Evolutionary conservation across 371 early-diverging fungal species (phyloP), one percentile per base, ranked within the genome.

Genomic region (Dichotomocladium elegans): DNA sequence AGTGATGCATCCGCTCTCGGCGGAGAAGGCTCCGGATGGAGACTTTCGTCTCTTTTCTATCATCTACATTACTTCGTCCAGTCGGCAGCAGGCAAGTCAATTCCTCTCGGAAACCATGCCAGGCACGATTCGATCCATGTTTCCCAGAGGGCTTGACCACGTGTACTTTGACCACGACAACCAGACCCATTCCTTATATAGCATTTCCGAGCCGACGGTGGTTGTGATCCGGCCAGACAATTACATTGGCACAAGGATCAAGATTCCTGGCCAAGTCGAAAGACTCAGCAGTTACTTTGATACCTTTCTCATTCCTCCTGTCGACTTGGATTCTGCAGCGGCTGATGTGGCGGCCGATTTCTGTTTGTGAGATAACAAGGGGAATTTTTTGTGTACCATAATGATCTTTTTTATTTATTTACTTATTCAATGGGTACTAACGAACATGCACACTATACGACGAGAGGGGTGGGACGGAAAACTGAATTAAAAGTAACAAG

Each of bases 131-230:
- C 68, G 61, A 27, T 52, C 60, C 12, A 53, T 57, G 0, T 72
- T 65, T 50, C 66, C 65, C 2, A 47, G 41, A 34, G 66, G 71
- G 9, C 55, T 70, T 26, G 46, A 59, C 2, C 61, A 59, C 11
- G 54, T 68, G 9, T 74, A 66, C 52, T 40, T 74, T 15, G 74
- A 74, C 45, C 74, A 74, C 29, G 70, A 74, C 45, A 58, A 70
- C 19, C 64, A 68, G 41, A 60, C 64, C 10, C 68, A 74, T 37
- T 65, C 57, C 2, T 57, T 66, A 1, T 72, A 65, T 40, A 47
- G 47, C 11, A 33, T 62, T 34, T 41, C 46, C 11, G 53, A 51
- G 31, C 66, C 66, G 7, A 60, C 62, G 15, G 49, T 70, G 9
- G 58, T 70, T n/a, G 58, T 74, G 5, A 50, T 74, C 26, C 61